phyloP scores from a whole-genome alignment of 2,329 filamentous ascomycete species.

The Alternaria atra region DNA sequence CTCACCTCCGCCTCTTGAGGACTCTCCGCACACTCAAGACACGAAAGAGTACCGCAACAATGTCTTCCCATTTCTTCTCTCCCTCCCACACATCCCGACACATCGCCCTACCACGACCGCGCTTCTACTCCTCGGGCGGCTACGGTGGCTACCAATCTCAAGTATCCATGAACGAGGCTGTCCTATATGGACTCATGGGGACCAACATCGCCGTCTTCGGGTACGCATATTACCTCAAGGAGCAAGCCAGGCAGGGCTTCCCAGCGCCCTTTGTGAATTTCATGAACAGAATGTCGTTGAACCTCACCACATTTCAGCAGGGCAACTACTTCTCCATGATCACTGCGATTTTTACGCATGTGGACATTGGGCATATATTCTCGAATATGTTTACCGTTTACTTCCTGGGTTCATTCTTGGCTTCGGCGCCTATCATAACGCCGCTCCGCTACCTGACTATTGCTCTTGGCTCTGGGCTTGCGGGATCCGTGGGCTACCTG shows the following conservation, averaged over 20 bases:
- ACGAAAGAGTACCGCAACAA: slow-evolving; percentile 13
- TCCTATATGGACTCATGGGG: slow-evolving; percentile 51
- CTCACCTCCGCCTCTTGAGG: slow-evolving; percentile 17
- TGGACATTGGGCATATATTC: slow-evolving; percentile 45
- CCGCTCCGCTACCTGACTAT: slow-evolving; percentile 36
- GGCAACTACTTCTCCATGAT: slow-evolving; percentile 52
- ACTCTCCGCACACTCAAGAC: slow-evolving; percentile 17
- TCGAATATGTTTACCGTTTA: slow-evolving; percentile 56
- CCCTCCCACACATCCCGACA: slow-evolving; percentile 16
- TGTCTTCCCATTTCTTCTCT: slow-evolving; percentile 31
- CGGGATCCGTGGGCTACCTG: slow-evolving; percentile 32
- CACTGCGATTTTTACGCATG: slow-evolving; percentile 54
- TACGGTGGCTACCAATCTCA: slow-evolving; percentile 6
- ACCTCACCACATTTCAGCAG: slow-evolving; percentile 33
- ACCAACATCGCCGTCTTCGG: slow-evolving; percentile 53
- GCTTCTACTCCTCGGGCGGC: slow-evolving; percentile 16
- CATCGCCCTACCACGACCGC: slow-evolving; percentile 16
- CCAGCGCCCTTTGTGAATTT: slow-evolving; percentile 22
- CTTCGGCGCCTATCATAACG: slow-evolving; percentile 39
- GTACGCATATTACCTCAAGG: slow-evolving; percentile 48
- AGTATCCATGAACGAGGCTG: slow-evolving; percentile 21
- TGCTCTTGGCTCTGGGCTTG: slow-evolving; percentile 43
- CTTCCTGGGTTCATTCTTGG: slow-evolving; percentile 49
- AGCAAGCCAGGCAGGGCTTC: slow-evolving; percentile 31
- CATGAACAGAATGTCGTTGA: slow-evolving; percentile 47